These are phyloP conservation scores for Heterobasidion irregulare DNA, from an alignment of 1,284 basidiomycete genomes.

Conservation along the genomic window DNA sequence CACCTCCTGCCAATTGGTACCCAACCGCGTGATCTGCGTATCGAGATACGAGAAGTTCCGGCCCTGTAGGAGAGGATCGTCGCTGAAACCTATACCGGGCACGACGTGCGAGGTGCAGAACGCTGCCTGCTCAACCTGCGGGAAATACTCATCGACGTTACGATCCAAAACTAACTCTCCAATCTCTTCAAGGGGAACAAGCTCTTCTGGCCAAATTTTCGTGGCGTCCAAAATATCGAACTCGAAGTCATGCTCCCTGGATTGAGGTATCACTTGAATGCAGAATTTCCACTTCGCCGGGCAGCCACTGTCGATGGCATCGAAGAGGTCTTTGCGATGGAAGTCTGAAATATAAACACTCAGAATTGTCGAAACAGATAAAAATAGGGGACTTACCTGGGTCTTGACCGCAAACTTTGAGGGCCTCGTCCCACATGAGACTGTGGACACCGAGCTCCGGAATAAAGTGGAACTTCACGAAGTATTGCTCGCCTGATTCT, in stretches of 20 bases:
- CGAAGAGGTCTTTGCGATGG: conserved; percentile 72
- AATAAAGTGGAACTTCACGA: conserved; percentile 83
- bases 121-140: conserved; percentile 77
- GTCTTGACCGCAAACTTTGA: conserved; percentile 77
- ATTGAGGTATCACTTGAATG: conserved; percentile 66
- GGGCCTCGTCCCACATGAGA: conserved; percentile 80
- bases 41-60: conserved; percentile 83
- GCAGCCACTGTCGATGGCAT: conserved; percentile 64
- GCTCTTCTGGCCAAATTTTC: conserved; percentile 76
- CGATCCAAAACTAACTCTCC: conserved; percentile 71
- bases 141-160: conserved; percentile 62
- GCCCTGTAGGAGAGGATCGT: conserved; percentile 78
- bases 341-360: conserved; percentile 40
- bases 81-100: conserved; percentile 72
- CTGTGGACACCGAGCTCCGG: conserved; percentile 78
- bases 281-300: conserved; percentile 72
- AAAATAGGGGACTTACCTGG: conserved; percentile 35
- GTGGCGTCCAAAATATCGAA: conserved; percentile 85
- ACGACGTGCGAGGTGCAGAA: conserved; percentile 81
- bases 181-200: conserved; percentile 67
- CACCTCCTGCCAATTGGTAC: conserved; percentile 65
- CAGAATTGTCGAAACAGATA: neutral
- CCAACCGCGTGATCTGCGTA: conserved; percentile 69
- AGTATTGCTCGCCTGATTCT: conserved; percentile 53
- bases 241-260: conserved; percentile 63